Evolutionary conservation across 306 rosid genomes (phyloP), one percentile per base, ranked within the genome.

Genomic region (Nissolia schottii): DNA sequence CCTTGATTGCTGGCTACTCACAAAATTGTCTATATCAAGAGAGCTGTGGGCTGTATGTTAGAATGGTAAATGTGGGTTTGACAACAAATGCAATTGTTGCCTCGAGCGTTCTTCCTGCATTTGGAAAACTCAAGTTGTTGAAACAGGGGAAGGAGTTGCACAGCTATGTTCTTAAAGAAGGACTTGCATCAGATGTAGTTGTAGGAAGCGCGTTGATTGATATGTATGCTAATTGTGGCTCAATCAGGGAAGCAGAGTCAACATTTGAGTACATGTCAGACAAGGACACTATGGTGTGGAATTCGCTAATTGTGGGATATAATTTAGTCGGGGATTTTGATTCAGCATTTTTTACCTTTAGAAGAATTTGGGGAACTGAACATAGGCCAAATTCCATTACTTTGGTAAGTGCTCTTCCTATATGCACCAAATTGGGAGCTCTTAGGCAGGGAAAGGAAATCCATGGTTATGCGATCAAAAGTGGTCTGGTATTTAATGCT

Each of bases 161-260:
- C 58, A 54, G 4, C 32, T 77, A 74, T 65, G 78, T 81, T 46
- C 74, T 81, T 62, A 78, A 74, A 70, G 57, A 43, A 29, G 88
- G 71, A 27, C 61, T 77, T 5, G 12, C 58, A 45, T 70, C 70
- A 1, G 85, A 81, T 70, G 81, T 66, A 50, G 76, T 81, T 35
- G 63, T 84, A 25, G 81, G 70, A 57, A 70, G 83, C 7, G 79
- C 85, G 0, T 55, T 84, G 56, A 59, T 84, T 51, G 85, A 84
- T 60, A 84, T 81, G 83, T 84, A 81, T 49, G 69, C 77, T 58
- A 81, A 78, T 74, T 84, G 85, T 70, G 79, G 79, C 7, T 84
- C 81, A 46, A 74, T 81, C 27, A 81, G 41, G 77, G 83, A 84
- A 59, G 85, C 79, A 4, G 58, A 74, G 54, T 56, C 19, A 14